These are phyloP conservation scores for Solanum pennellii DNA, from an alignment of 257 asterid genomes.

Conservation along the genomic window DNA sequence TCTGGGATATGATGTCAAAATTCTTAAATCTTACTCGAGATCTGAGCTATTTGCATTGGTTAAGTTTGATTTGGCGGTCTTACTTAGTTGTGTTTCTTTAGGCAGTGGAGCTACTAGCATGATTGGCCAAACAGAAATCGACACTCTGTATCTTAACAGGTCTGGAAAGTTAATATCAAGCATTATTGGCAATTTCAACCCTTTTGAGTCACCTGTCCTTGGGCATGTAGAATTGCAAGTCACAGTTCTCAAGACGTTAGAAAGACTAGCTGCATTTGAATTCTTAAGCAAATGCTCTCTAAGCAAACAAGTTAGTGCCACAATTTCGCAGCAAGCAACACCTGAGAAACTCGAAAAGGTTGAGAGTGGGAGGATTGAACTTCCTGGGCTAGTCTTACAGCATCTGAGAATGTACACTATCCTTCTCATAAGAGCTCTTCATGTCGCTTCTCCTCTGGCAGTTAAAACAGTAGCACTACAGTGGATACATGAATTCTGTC, in stretches of 20 bases:
- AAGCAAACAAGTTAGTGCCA: constrained; percentile 28
- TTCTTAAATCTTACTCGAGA: constrained; percentile 35
- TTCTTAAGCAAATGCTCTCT: constrained; percentile 53
- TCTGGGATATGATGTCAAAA: constrained; percentile 15
- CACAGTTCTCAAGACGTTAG: constrained; percentile 48
- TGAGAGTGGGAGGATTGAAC: constrained; percentile 30
- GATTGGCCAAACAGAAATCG: constrained; percentile 35
- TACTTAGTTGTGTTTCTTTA: constrained; percentile 53
- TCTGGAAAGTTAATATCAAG: constrained; percentile 45
- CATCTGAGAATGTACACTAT: constrained; percentile 46
- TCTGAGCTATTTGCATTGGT: constrained; percentile 58
- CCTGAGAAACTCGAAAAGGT: constrained; percentile 21
- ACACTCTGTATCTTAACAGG: constrained; percentile 37
- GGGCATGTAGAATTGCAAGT: constrained; percentile 64
- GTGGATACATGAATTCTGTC: constrained; percentile 67
- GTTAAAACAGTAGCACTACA: constrained; percentile 70
- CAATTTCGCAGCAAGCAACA: constrained; percentile 24
- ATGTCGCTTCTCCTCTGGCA: constrained; percentile 55
- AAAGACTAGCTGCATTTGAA: constrained; percentile 56
- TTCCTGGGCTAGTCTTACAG: constrained; percentile 37
- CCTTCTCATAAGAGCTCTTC: constrained; percentile 62
- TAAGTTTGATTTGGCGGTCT: constrained; percentile 67
- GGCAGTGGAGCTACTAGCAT: constrained; percentile 29
- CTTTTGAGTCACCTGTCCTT: constrained; percentile 44
- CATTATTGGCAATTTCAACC: constrained; percentile 46